These are phyloP conservation scores for Gossypium trilobum DNA, from an alignment of 441 rosid genomes.

Conservation along the genomic window DNA sequence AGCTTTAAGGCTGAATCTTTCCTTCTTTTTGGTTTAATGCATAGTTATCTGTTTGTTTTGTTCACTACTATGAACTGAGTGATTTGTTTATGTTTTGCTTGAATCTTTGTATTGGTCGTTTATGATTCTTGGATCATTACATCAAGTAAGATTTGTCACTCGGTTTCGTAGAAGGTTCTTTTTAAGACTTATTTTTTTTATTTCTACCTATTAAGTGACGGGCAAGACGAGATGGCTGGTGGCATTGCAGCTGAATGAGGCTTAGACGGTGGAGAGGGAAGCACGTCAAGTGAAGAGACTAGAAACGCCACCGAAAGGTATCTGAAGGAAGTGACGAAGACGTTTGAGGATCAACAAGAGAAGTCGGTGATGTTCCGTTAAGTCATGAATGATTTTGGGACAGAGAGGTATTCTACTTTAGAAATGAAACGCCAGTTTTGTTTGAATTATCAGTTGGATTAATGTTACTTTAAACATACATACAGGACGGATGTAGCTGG, in stretches of 20 bases:
- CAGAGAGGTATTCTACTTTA: background rate
- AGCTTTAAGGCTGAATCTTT: background rate
- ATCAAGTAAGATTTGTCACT: background rate
- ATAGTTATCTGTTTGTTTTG: background rate
- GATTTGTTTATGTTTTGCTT: background rate
- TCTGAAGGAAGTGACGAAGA: no score
- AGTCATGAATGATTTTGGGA: no score
- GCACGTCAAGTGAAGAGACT: background rate
- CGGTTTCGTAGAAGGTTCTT: background rate
- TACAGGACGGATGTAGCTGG: no score
- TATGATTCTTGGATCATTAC: background rate
- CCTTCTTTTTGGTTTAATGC: no score
- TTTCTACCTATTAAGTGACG: constrained; percentile 38
- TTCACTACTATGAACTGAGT: background rate
- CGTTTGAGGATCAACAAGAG: no score
- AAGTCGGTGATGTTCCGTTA: no score
- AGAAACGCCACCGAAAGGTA: background rate
- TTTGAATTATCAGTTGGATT: no score
- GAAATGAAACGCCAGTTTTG: background rate
- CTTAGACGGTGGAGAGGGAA: background rate
- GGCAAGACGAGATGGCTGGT: constrained; percentile 47
- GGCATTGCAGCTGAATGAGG: background rate
- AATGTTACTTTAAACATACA: no score
- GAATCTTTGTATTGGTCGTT: background rate
- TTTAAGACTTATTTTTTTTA: background rate